Evolutionary conservation across 352 stramenopile species (phyloP).

Genomic region (Aphanomyces invadans): DNA sequence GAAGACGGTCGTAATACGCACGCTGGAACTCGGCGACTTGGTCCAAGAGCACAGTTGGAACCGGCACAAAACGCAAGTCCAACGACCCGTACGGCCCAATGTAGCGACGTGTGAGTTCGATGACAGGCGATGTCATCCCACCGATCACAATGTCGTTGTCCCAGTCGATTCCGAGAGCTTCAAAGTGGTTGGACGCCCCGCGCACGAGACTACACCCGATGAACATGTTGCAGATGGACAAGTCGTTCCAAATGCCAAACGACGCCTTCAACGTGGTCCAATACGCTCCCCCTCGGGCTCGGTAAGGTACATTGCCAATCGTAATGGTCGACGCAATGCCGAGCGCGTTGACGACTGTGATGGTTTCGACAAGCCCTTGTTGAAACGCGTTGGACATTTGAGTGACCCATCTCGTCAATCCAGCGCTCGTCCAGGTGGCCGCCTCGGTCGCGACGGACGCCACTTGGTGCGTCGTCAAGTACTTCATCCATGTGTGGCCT

Average conservation of each 20-base stretch:
- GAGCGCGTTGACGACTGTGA: slow-evolving; percentile 13
- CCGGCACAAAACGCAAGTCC: slow-evolving; percentile 1
- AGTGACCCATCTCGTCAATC: slow-evolving; percentile 1
- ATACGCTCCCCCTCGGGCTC: neutral
- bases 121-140: neutral
- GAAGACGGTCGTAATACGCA: neutral
- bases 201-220: neutral
- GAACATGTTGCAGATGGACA: neutral
- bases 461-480: neutral
- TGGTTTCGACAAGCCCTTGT: slow-evolving; percentile 1
- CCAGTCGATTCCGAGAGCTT: slow-evolving; percentile 9
- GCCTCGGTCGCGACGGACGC: neutral
- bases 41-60: neutral
- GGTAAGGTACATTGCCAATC: neutral
- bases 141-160: neutral
- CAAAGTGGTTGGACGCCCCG: neutral
- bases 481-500: neutral
- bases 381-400: slow-evolving; percentile 6
- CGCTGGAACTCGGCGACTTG: neutral
- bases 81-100: slow-evolving; percentile 10
- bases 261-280: slow-evolving; percentile 9
- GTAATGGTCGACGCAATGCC: neutral
- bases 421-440: neutral
- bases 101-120: neutral
- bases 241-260: slow-evolving; percentile 11